Evolutionary conservation across 108 stramenopile genomes (phyloP).

Genomic region (Mayamaea pseudoterrestris): DNA sequence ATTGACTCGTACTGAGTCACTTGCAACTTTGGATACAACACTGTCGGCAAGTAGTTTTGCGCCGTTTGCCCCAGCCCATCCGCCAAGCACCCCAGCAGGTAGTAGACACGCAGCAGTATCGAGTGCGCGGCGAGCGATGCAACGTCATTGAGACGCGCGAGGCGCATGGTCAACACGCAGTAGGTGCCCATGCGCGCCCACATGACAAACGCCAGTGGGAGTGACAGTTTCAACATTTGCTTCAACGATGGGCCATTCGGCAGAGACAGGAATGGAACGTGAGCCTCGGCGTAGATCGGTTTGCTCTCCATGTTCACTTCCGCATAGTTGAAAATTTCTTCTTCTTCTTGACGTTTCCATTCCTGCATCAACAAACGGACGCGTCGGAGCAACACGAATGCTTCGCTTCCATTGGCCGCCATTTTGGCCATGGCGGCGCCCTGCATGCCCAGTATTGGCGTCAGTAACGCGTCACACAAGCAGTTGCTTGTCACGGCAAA

Average conservation of each 20-base stretch:
- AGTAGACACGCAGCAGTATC: conserved; percentile 81
- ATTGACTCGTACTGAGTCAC: no score
- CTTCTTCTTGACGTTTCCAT: conserved; percentile 47
- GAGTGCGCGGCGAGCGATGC: conserved; percentile 71
- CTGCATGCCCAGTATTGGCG: conserved; percentile 47
- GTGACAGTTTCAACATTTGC: conserved; percentile 51
- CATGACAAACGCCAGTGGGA: conserved; percentile 76
- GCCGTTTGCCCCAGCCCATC: conserved; percentile 77
- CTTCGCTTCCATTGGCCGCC: conserved; percentile 29
- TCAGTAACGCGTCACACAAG: conserved; percentile 52
- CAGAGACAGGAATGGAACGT: no score
- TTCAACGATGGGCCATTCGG: conserved; percentile 41
- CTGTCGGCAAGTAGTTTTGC: conserved; percentile 80
- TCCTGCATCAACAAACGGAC: conserved; percentile 25
- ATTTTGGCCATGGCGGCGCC: conserved; percentile 71
- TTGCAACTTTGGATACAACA: no score
- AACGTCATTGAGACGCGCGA: conserved; percentile 62
- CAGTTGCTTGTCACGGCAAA: conserved; percentile 65
- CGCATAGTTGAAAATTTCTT: no score
- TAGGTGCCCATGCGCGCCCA: conserved; percentile 66
- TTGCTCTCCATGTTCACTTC: no score
- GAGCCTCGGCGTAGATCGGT: conserved; percentile 17
- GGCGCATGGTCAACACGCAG: conserved; percentile 58
- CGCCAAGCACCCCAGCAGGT: conserved; percentile 86
- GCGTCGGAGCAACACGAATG: conserved; percentile 34